phyloP scores from a whole-genome alignment of 352 stramenopile genomes.

The Peronospora farinosa region DNA sequence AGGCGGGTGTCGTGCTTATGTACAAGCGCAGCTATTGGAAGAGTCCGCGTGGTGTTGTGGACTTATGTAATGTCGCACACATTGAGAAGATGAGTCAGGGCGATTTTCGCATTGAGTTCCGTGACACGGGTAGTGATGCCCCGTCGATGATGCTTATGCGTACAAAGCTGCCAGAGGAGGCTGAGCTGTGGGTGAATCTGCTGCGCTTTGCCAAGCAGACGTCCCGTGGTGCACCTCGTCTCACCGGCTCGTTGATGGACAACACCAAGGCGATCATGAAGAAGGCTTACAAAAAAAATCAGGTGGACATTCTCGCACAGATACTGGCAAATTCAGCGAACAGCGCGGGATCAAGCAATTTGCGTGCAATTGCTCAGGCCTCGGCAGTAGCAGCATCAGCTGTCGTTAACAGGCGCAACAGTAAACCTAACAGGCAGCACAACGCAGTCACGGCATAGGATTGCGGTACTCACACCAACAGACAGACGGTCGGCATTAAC shows the following conservation, averaged over 20 bases:
- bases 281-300: conserved; percentile 41
- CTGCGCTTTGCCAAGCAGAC: conserved; percentile 59
- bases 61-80: conserved; percentile 51
- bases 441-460: conserved; percentile 23
- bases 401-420: conserved; percentile 26
- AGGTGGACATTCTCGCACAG: conserved; percentile 40
- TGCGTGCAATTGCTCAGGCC: conserved; percentile 31
- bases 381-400: conserved; percentile 30
- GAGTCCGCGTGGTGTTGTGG: conserved; percentile 57
- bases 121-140: conserved; percentile 27
- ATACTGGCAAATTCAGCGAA: conserved; percentile 36
- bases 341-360: conserved; percentile 27
- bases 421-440: conserved; percentile 19
- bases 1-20: conserved; percentile 59
- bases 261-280: conserved; percentile 30
- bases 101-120: conserved; percentile 68
- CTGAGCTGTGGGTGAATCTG: conserved; percentile 70
- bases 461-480: conserved; percentile 8
- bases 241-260: conserved; percentile 23
- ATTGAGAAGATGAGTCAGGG: conserved; percentile 65
- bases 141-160: conserved; percentile 55
- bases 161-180: conserved; percentile 46
- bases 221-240: conserved; percentile 21
- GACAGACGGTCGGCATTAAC: conserved; percentile 16
- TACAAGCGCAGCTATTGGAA: conserved; percentile 87